Evolutionary conservation across 148 eudicot genomes (phyloP), one percentile per base, ranked within the genome.

Genomic region (Camellia sinensis): DNA sequence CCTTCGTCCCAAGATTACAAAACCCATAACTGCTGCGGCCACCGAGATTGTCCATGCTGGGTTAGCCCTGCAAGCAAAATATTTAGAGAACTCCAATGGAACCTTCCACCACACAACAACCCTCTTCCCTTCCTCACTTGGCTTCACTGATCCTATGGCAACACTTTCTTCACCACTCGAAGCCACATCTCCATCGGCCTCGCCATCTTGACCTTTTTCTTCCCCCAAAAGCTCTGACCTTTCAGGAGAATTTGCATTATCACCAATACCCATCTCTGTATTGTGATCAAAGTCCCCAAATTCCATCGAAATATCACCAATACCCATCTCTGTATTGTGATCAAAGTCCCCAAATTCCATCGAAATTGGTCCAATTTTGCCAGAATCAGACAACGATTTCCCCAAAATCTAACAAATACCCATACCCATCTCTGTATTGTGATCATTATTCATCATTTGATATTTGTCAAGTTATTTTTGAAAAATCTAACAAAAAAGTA

Each of bases 41-140:
- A 89, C 89, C 29, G 97, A 91, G 41, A 93, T 84, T n/a, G 91
- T 89, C 98, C 98, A 95, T 43, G 89, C 89, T 0, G 98, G 98
- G 44, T 86, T 90, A 53, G 87, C 93, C 89, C 89, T 90, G 57
- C 88, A 79, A 67, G 89, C 89, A 84, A 91, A 91, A 69, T 84
- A 91, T 73, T 67, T 93, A 78, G 93, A 70, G 52, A 95, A 79
- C 81, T 92, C 96, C 67, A 92, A 41, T 5, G 98, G 98, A 80
- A 90, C 84, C 85, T 85, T 95, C 98, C 97, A 93, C 98, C 98
- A 95, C 63, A 85, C 91, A 13, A 77, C 83, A 45, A 57, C 77
- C 73, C 78, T 78, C 78, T 79, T 77, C 67, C 78, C 85, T 60
- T 54, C 83, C 53, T 82, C 86, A 8, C 68, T 72, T 50, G 43